These are phyloP conservation scores for Rhodotorula babjevae DNA, from an alignment of 768 basidiomycete genomes.

Conservation along the genomic window DNA sequence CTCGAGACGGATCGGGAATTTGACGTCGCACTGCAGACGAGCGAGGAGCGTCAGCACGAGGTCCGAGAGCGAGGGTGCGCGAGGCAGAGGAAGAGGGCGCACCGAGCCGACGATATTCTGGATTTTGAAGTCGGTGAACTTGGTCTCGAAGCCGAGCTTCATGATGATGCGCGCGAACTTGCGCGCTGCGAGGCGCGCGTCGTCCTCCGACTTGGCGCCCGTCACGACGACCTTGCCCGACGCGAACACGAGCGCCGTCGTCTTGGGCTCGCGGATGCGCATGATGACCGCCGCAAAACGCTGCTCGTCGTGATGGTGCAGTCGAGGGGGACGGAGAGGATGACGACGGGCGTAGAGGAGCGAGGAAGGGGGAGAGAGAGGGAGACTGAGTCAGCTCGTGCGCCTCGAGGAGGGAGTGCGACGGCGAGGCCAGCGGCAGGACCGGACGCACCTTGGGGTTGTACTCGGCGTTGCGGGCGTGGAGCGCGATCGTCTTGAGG, in stretches of 20 bases:
- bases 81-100: not conserved
- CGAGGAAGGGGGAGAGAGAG: conserved; percentile 24
- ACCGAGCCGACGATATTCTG: conserved; percentile 92
- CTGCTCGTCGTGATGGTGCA: conserved; percentile 58
- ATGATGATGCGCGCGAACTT: conserved; percentile 99
- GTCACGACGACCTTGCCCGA: conserved; percentile 99
- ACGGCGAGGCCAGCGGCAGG: no score
- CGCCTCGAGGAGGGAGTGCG: conserved; percentile 56
- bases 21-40: conserved; percentile 71
- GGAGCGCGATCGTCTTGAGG: conserved; percentile 95
- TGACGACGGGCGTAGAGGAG: not conserved
- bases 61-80: no score
- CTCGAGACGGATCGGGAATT: conserved; percentile 96
- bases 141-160: conserved; percentile 98
- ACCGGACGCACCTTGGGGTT: conserved; percentile 78
- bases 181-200: conserved; percentile 89
- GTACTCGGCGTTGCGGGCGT: conserved; percentile 97
- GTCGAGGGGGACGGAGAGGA: no score
- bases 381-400: conserved; percentile 41
- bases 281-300: conserved; percentile 99
- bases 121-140: conserved; percentile 99
- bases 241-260: conserved; percentile 97
- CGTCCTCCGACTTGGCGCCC: conserved; percentile 97
- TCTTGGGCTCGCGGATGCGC: conserved; percentile 99
- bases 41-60: no score